A percentile compares a stretch with the other conserved stretches of the same genome.
phyloP scores from a whole-genome alignment of 352 stramenopile genomes.

The Pythium inflatum region DNA sequence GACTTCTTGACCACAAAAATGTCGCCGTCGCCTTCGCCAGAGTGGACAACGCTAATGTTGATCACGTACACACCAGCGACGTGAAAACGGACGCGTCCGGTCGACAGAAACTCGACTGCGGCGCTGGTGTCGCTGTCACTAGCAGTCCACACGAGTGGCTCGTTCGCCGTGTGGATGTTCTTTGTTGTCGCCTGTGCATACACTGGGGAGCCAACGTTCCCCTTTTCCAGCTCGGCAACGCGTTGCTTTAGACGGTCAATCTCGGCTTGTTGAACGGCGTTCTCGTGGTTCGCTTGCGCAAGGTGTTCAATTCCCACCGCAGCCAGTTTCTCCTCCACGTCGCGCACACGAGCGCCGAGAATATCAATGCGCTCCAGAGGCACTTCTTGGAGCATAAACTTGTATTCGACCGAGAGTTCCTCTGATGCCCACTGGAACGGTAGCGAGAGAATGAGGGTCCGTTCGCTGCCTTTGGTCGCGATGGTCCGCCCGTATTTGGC shows the following conservation, averaged over 20 bases:
- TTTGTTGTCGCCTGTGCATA: not conserved
- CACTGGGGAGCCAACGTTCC: not conserved
- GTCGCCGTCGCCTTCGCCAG: not conserved
- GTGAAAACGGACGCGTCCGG: not conserved
- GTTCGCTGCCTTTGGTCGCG: not conserved
- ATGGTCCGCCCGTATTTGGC: not conserved
- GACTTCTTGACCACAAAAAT: constrained; percentile 3
- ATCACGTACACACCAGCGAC: not conserved
- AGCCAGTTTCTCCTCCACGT: constrained; percentile 6
- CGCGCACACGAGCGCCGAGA: constrained; percentile 14
- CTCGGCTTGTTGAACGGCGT: not conserved
- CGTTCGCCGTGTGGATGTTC: not conserved
- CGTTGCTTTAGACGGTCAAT: too few relatives aligned
- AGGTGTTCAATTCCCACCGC: not conserved
- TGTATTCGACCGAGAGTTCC: constrained; percentile 2
- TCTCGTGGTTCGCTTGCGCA: not conserved
- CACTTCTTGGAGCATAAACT: constrained; percentile 14
- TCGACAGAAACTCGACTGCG: not conserved
- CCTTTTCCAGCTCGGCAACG: not conserved
- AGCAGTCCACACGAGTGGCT: not conserved
- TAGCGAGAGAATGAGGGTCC: not conserved
- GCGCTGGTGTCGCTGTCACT: not conserved
- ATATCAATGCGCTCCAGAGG: constrained; percentile 18
- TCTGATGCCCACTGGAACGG: not conserved
- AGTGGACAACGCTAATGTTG: not conserved